phyloP scores from a whole-genome alignment of 1,139 yeast species.

The Candida tetrigidarum region DNA sequence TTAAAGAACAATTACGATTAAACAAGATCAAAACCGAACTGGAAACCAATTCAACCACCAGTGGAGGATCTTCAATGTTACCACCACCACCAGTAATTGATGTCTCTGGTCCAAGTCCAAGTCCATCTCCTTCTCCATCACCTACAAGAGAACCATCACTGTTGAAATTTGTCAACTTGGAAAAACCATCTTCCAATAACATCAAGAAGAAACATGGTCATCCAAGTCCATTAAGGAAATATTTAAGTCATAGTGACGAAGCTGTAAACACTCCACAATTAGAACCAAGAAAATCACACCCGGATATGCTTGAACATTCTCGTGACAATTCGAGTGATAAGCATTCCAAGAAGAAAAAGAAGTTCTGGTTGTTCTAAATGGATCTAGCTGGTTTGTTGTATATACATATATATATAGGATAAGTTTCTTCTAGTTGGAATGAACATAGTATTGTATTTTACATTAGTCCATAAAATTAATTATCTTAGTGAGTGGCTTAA shows the following conservation, averaged over 20 bases:
- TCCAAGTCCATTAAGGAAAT: slow-evolving; percentile 9
- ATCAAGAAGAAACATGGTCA: slow-evolving; percentile 3
- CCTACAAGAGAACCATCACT: slow-evolving; percentile 11
- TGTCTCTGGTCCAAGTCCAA: slow-evolving; percentile 8
- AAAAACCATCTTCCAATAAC: slow-evolving; percentile 19
- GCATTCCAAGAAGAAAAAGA: slow-evolving; percentile 14
- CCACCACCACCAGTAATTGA: slow-evolving; percentile 6
- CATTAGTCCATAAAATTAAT: no score
- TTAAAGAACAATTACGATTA: slow-evolving; percentile 32
- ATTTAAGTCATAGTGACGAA: slow-evolving; percentile 16
- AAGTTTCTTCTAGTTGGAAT: no score
- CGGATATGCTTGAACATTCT: slow-evolving; percentile 18
- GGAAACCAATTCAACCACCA: slow-evolving; percentile 7
- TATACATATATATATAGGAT: not conserved
- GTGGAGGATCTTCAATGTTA: slow-evolving; percentile 2
- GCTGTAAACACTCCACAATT: slow-evolving; percentile 31
- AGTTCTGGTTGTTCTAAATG: slow-evolving; percentile 39
- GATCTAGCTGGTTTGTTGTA: not conserved
- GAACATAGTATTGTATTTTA: no score
- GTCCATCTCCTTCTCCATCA: slow-evolving; percentile 21
- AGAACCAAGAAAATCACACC: slow-evolving; percentile 47
- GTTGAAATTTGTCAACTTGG: slow-evolving; percentile 33
- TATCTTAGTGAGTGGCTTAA: no score
- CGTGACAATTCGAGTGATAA: not conserved
- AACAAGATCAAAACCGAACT: slow-evolving; percentile 16